phyloP scores from a whole-genome alignment of 140 eudicot genomes.

The Ambrosia hybrid region DNA sequence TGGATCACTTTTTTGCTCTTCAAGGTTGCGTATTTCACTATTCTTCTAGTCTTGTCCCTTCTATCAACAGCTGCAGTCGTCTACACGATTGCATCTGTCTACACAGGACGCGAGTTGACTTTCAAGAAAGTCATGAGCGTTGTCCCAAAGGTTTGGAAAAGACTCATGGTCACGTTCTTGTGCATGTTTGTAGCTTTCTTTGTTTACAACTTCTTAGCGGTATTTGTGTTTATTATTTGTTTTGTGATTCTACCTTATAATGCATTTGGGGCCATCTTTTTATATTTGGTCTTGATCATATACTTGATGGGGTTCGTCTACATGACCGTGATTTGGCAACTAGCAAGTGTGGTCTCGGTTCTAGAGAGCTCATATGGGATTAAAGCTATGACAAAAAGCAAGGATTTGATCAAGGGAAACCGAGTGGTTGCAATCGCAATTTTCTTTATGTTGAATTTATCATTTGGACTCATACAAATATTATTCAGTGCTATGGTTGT shows the following conservation, averaged over 20 bases:
- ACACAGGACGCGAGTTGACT: constrained; percentile 44
- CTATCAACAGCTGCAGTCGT: constrained; percentile 74
- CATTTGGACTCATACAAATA: constrained; percentile 13
- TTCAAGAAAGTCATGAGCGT: constrained; percentile 50
- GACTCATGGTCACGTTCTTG: constrained; percentile 60
- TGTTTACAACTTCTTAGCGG: constrained; percentile 35
- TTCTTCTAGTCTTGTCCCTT: constrained; percentile 49
- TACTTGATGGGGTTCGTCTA: constrained; percentile 49
- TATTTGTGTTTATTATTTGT: background rate
- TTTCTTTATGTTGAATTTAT: constrained; percentile 42
- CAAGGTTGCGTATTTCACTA: constrained; percentile 39
- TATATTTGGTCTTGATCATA: constrained; percentile 13
- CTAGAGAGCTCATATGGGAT: constrained; percentile 59
- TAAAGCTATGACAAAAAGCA: constrained; percentile 63
- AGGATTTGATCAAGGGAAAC: constrained; percentile 58
- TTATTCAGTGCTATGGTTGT: constrained; percentile 30
- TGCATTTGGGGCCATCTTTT: background rate
- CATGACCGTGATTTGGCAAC: constrained; percentile 58
- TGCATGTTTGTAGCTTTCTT: constrained; percentile 46
- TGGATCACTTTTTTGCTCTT: constrained; percentile 29
- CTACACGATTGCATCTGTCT: constrained; percentile 60
- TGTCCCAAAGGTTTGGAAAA: constrained; percentile 68
- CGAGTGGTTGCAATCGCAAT: constrained; percentile 28
- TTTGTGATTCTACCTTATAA: constrained; percentile 16
- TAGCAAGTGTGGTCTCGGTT: constrained; percentile 72